phyloP scores from a whole-genome alignment of 805 yeast genomes.

The Kuraishia molischiana region DNA sequence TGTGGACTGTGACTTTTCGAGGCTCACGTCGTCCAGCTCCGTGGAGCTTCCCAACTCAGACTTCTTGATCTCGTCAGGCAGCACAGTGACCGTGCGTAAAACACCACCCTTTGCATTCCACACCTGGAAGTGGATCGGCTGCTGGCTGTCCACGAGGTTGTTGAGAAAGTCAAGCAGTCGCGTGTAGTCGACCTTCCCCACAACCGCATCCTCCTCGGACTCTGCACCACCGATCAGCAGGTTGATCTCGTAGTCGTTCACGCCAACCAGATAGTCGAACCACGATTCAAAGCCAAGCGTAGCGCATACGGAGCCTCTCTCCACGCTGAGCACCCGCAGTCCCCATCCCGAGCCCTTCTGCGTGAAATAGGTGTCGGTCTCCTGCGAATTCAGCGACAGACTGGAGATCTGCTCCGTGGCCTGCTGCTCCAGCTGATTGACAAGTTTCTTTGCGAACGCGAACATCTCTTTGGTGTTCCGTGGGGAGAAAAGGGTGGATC shows the following conservation, averaged over 20 bases:
- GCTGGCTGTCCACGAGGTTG: conserved; percentile 6
- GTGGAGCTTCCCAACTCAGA: conserved; percentile 12
- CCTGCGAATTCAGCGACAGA: conserved; percentile 18
- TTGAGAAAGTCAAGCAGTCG: conserved; percentile 6
- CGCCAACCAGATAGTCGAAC: conserved; percentile 80
- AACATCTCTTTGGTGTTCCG: conserved; percentile 20
- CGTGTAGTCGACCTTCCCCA: conserved; percentile 4
- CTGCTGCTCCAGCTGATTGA: conserved; percentile 32
- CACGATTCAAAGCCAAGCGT: conserved; percentile 63
- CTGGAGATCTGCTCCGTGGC: conserved; percentile 16
- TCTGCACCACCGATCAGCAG: conserved; percentile 7
- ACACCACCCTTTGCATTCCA: conserved; percentile 88
- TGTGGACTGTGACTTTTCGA: conserved; percentile 16
- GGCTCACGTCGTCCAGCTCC: conserved; percentile 14
- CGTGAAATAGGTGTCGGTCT: conserved; percentile 18
- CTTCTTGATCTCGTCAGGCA: conserved; percentile 15
- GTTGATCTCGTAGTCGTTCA: conserved; percentile 60
- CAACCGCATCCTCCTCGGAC: conserved; percentile 12
- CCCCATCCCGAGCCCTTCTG: conserved; percentile 31
- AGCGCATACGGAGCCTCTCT: conserved; percentile 33
- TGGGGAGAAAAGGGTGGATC: too few species aligned
- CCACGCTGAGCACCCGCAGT: conserved; percentile 45
- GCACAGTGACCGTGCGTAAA: conserved; percentile 27
- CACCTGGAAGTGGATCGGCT: conserved; percentile 41
- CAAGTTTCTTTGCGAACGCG: conserved; percentile 46